Percentiles rank a stretch among this genome's conserved stretches.
Evolutionary conservation across 208 protist genomes (phyloP).

Genomic region (Wallacemonas sp.): DNA sequence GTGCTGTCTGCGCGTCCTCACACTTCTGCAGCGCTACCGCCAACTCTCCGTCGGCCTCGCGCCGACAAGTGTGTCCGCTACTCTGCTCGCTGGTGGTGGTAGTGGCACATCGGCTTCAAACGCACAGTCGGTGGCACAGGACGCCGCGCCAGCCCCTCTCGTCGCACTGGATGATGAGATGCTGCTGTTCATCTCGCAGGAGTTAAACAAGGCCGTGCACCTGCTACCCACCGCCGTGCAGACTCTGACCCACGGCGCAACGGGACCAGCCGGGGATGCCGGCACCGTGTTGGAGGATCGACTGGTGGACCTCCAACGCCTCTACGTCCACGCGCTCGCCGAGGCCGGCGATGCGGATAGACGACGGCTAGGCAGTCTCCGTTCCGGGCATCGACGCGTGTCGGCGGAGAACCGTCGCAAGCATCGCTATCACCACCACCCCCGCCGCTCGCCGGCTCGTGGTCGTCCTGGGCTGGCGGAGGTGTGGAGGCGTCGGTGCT

Average conservation of each 20-base stretch:
- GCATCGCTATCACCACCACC: too few species aligned
- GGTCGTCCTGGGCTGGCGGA: too few species aligned
- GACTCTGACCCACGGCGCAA: neutral
- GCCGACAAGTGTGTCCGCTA: neutral
- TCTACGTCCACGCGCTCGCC: slow-evolving; percentile 27
- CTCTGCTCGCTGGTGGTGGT: neutral
- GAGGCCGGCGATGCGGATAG: slow-evolving; percentile 16
- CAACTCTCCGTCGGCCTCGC: neutral
- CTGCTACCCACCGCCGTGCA: slow-evolving; percentile 29
- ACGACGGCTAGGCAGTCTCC: too few species aligned
- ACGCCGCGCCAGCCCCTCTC: slow-evolving; percentile 12
- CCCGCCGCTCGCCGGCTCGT: too few species aligned
- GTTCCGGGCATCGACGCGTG: too few species aligned
- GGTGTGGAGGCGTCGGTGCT: neutral
- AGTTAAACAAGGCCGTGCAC: slow-evolving; percentile 55
- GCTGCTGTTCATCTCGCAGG: slow-evolving; percentile 28
- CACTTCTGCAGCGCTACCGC: slow-evolving; percentile 26
- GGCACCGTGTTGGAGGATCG: neutral
- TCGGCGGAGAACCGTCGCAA: too few species aligned
- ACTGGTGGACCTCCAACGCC: slow-evolving; percentile 20
- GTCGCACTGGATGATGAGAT: slow-evolving; percentile 19
- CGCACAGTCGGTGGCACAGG: neutral
- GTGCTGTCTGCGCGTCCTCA: slow-evolving; percentile 25
- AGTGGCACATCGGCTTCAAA: neutral
- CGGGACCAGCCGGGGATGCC: too few species aligned